Base-by-base conservation (phyloP, 208 protist species). In the Crithidia fasciculata region DNA sequence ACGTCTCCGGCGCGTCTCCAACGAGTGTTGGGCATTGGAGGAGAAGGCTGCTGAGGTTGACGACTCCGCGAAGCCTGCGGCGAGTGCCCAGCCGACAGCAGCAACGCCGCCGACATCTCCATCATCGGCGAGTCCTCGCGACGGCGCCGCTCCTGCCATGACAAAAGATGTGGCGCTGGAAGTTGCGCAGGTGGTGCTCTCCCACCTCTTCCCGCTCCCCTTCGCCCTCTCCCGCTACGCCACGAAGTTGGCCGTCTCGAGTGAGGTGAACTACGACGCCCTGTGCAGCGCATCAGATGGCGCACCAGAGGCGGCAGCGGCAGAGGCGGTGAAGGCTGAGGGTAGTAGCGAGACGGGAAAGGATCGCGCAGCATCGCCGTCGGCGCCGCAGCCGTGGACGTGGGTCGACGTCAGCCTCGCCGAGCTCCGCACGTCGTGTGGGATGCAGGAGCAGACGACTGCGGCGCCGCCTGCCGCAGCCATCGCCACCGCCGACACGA, bases 141-240 rank as follows among this genome's bases (percentile, higher is more conserved):
- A 13, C 9, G 37, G 40, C 0, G 52, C 7, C 0, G 52, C n/a
- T 4, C 40, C 5, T 13, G 55, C 4, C 10, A 40, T 74, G 74
- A 57, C 63, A 16, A 44, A 56, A 9, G 39, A 41, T 12, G 54
- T 55, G 6, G 54, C 67, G 13, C 8, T 70, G 50, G 47, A 36
- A 0, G 15, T 80, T n/a, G 69, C 68, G 6, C 47, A 58, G 4
- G 55, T 49, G 28, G 54, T 74, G 8, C 16, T 80, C 4, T 54
- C 13, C 10, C 74, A 74, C 52, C 74, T 80, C 41, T 80, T 80
- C 19, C 68, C 74, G 0, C 43, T 62, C 37, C n/a, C 52, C 28
- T 80, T 80, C 37, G 59, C 44, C 2, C 56, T 74, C 10, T 80
- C 74, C 5, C 68, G 55, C 40, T 74, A 64, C 61, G 41, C 74